Base-by-base conservation (phyloP, 176 grass and related monocot genomes). In the Carex scoparia region DNA sequence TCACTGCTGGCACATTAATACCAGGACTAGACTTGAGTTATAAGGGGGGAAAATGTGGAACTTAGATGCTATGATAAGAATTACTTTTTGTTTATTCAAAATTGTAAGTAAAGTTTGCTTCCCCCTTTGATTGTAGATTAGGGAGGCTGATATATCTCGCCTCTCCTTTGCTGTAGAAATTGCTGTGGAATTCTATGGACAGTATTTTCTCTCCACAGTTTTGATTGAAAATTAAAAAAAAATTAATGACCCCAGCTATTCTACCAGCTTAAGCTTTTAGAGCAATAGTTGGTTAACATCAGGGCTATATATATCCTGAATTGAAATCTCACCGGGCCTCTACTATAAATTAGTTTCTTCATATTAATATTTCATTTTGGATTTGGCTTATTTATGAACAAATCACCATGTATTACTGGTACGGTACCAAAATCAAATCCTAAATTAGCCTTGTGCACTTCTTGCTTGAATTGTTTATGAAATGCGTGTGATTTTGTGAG, bases 121-220 rank as follows among this genome's bases (percentile, higher is more conserved):
- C 66, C 54, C 44, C 18, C 85, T 87, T 73, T 57, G 48, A 14
- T 85, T 84, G 65, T 87, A 95, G 95, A 95, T 98, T 87, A 93
- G 91, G 51, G 93, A 99, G 86, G 90, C 91, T 81, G 93, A 99
- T 86, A 98, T 95, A 94, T 91, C 93, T 61, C 92, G 91, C 28
- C 83, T 99, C 30, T 95, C 93, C 69, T 99, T 99, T 94, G 91
- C 91, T 86, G 90, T 95, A 77, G 93, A 99, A 92, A 89, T 95
- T 91, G 93, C 91, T 80, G 90, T 94, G 85, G 91, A 99, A 86
- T 99, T 99, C 84, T 99, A 95, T 58, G 91, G 93, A 95, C 95
- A 93, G 91, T 95, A 55, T 0, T 86, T 75, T 89, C 82, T 81
- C 23, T 33, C 69, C 68, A 8, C 14, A 83, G 19, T 15, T 80